These are phyloP conservation scores for Penicillium argentinense DNA, from an alignment of 495 filamentous ascomycete species.

Conservation along the genomic window DNA sequence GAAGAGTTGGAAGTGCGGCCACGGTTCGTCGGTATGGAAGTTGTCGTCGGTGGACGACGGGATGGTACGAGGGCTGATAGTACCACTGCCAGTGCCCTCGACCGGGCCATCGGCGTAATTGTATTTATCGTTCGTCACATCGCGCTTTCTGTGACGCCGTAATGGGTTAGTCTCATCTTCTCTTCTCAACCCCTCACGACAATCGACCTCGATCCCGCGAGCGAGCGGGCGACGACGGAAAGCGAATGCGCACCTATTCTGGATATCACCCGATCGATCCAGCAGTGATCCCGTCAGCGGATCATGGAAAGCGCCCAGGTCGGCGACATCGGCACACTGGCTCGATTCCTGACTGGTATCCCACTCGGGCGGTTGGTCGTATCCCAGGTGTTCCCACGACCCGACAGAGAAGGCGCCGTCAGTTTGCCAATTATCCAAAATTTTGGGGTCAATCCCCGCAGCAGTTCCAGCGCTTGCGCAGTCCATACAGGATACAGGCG, in stretches of 20 bases:
- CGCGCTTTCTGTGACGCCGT: conserved; percentile 23
- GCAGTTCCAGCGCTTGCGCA: conserved; percentile 40
- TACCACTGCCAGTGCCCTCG: conserved; percentile 41
- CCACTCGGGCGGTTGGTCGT: conserved; percentile 45
- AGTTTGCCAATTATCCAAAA: conserved; percentile 46
- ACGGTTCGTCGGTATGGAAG: conserved; percentile 42
- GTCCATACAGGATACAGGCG: conserved; percentile 45
- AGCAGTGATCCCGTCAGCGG: conserved; percentile 29
- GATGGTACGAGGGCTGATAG: conserved; percentile 43
- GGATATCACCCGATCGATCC: conserved; percentile 26
- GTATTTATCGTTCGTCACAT: conserved; percentile 35
- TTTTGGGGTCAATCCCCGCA: conserved; percentile 53
- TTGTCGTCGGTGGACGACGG: conserved; percentile 47
- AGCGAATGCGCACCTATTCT: conserved; percentile 21
- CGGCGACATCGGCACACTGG: conserved; percentile 41
- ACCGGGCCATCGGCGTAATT: conserved; percentile 30
- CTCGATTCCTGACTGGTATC: conserved; percentile 47
- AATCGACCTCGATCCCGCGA: no score
- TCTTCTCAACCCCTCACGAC: conserved; percentile 8
- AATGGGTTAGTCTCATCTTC: neutral
- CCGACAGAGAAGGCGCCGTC: conserved; percentile 39
- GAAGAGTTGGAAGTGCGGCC: conserved; percentile 44
- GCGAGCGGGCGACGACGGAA: no score
- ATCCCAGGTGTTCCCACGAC: conserved; percentile 41
- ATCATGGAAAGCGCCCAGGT: conserved; percentile 34